Conservation (phyloP, 208 protist genomes). For the Perkinsela sp. region DNA sequence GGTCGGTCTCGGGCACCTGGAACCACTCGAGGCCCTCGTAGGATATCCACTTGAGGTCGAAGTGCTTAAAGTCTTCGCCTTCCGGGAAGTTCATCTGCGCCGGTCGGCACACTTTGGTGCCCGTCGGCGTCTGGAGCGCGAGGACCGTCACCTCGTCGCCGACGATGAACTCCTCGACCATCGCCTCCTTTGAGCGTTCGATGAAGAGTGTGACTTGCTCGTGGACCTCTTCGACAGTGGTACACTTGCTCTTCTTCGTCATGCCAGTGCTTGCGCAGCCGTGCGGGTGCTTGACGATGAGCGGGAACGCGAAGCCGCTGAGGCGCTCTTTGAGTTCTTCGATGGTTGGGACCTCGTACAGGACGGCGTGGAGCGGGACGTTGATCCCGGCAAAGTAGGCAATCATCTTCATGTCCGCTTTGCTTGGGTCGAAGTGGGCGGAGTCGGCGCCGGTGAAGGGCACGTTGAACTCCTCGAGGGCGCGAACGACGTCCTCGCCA, state of each 20-base stretch:
- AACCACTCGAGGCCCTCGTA: slow-evolving; percentile 59
- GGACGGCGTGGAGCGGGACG: slow-evolving; percentile 21
- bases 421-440: slow-evolving; percentile 46
- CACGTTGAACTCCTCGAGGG: slow-evolving; percentile 55
- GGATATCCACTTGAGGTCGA: slow-evolving; percentile 54
- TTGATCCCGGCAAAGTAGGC: slow-evolving; percentile 35
- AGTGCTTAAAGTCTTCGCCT: slow-evolving; percentile 65
- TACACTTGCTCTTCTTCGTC: slow-evolving; percentile 54
- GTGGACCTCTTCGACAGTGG: slow-evolving; percentile 17
- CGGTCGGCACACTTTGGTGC: slow-evolving; percentile 40
- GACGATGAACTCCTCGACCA: slow-evolving; percentile 54
- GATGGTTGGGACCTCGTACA: slow-evolving; percentile 22
- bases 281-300: slow-evolving; percentile 61
- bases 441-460: slow-evolving; percentile 55
- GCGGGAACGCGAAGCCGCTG: slow-evolving; percentile 11
- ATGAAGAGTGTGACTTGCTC: slow-evolving; percentile 21
- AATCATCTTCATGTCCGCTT: slow-evolving; percentile 59
- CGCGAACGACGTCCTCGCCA: slow-evolving; percentile 40
- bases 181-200: slow-evolving; percentile 34
- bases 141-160: slow-evolving; percentile 57
- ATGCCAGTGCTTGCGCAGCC: slow-evolving; percentile 63
- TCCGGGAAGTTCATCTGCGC: slow-evolving; percentile 35
- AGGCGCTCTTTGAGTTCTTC: slow-evolving; percentile 12
- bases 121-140: slow-evolving; percentile 26
- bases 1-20: slow-evolving; percentile 20